Conservation (phyloP, 2,329 filamentous ascomycete species). For the Ceratocystis alfenasii region DNA sequence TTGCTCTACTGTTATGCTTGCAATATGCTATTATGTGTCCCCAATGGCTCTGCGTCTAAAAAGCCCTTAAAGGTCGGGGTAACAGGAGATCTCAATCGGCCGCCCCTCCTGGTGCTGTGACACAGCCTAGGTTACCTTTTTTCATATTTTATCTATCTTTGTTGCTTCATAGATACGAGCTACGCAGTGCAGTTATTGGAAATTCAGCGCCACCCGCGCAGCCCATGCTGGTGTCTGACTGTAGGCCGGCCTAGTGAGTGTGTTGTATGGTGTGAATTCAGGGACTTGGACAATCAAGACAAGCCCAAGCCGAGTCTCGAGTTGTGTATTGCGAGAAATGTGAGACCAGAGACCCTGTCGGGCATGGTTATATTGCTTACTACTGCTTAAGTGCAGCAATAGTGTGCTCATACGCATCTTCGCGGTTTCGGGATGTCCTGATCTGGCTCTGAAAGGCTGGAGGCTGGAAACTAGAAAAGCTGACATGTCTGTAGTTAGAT, state of each 20-base stretch:
- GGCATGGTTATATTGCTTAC: not conserved
- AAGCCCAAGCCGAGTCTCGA: not conserved
- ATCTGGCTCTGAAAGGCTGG: not conserved
- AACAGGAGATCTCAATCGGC: not conserved
- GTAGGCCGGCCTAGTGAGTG: no score
- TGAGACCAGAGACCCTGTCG: conserved; percentile 1
- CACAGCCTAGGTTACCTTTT: not conserved
- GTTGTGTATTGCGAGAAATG: not conserved
- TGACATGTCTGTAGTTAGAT: not conserved
- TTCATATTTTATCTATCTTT: not conserved
- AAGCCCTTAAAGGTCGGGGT: not conserved
- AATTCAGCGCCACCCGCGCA: not conserved
- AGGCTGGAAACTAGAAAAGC: not conserved
- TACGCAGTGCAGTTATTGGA: not conserved
- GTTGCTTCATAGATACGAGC: conserved; percentile 3
- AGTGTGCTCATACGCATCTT: not conserved
- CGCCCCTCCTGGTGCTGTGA: not conserved
- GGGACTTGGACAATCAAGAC: conserved; percentile 1
- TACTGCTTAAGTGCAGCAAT: not conserved
- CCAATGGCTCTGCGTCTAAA: not conserved
- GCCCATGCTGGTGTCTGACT: not conserved
- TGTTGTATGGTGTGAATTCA: not conserved
- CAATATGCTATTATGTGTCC: not conserved
- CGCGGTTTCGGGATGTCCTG: not conserved
- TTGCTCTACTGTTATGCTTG: not conserved